These are phyloP conservation scores for Sclerotinia trifoliorum DNA, from an alignment of 2,329 filamentous ascomycete genomes.

Conservation along the genomic window DNA sequence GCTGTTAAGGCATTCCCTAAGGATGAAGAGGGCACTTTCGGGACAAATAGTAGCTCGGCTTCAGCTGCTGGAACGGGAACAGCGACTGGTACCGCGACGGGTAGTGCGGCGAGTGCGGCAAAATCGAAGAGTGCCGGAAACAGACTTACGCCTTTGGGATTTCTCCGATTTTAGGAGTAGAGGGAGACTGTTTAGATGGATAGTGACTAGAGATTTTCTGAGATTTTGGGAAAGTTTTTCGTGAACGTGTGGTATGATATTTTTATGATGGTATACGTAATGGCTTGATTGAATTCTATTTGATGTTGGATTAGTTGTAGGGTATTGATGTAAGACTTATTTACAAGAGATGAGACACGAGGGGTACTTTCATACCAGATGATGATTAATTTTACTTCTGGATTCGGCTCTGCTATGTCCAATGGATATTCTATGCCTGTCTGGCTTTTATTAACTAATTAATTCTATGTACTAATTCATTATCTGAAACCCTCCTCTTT, in stretches of 20 bases:
- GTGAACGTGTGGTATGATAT: background rate
- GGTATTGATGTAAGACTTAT: background rate
- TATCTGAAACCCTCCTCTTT: too few relatives aligned
- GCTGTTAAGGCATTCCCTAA: background rate
- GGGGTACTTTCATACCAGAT: too few relatives aligned
- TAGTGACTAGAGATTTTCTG: background rate
- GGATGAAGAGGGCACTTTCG: constrained; percentile 15
- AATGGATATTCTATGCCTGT: background rate
- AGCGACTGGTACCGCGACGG: background rate
- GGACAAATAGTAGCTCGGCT: background rate
- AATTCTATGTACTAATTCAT: too few relatives aligned
- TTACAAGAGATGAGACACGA: background rate
- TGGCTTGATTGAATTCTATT: background rate
- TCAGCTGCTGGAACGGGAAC: background rate
- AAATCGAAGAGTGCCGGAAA: constrained; percentile 17
- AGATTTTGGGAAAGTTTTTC: background rate
- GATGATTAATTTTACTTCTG: background rate
- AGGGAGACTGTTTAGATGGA: too few relatives aligned
- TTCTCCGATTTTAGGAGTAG: background rate
- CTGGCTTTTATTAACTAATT: too few relatives aligned
- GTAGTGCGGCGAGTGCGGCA: background rate
- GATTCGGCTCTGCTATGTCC: background rate
- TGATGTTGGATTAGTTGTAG: background rate
- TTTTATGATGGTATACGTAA: background rate
- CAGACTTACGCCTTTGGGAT: constrained; percentile 1